These are phyloP conservation scores for Acanthamoeba triangularis DNA, from an alignment of 208 protist genomes.

Conservation along the genomic window DNA sequence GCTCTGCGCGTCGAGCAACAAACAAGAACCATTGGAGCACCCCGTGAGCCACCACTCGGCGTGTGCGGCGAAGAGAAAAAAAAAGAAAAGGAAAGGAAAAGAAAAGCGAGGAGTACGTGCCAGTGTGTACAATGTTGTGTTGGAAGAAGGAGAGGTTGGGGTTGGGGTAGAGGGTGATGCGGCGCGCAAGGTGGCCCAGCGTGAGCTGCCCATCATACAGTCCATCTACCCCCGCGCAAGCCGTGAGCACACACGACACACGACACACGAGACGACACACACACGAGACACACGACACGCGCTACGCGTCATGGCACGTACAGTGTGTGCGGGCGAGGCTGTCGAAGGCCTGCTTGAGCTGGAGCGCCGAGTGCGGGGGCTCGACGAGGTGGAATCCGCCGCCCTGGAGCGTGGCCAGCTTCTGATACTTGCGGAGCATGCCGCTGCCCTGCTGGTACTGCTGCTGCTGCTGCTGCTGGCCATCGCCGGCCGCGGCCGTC, in stretches of 20 bases:
- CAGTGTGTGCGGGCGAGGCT: neutral
- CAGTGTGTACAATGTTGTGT: neutral
- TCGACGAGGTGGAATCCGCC: neutral
- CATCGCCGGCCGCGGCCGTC: neutral
- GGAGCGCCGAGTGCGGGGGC: neutral
- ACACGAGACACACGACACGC: no score
- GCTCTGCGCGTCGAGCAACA: neutral
- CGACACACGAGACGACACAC: no score
- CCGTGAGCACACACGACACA: neutral
- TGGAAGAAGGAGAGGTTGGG: conserved; percentile 33
- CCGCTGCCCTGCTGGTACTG: neutral
- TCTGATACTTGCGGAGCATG: neutral
- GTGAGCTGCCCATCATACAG: conserved; percentile 10
- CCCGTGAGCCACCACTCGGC: neutral
- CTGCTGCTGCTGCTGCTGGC: neutral
- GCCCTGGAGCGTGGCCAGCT: neutral
- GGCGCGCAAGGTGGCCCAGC: neutral
- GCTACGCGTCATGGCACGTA: neutral
- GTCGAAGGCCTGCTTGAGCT: conserved; percentile 22
- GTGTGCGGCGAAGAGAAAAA: no score
- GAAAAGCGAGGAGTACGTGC: neutral
- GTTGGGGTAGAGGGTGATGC: conserved; percentile 6
- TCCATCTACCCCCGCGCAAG: neutral
- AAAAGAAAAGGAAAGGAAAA: no score
- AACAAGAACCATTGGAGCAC: neutral